Conservation (phyloP, 2,329 filamentous ascomycete genomes). For the Coniochaeta sp. region DNA sequence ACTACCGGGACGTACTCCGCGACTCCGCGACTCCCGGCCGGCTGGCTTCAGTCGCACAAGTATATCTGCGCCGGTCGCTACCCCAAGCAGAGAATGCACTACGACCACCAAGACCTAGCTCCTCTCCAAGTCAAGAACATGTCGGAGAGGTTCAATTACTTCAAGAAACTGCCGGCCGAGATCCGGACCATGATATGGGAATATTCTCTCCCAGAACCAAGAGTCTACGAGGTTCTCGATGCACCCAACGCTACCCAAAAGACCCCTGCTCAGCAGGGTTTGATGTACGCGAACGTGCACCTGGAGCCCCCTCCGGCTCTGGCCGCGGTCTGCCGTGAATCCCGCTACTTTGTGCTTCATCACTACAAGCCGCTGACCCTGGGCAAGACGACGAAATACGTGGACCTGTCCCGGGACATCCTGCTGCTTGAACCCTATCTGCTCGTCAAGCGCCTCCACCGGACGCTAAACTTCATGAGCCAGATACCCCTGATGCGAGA, state of each 20-base stretch:
- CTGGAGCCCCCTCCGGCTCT: constrained; percentile 36
- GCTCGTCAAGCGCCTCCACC: constrained; percentile 37
- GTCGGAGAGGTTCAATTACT: constrained; percentile 17
- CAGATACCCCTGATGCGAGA: constrained; percentile 36
- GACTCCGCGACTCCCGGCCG: constrained; percentile 5
- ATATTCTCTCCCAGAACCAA: constrained; percentile 33
- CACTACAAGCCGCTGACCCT: constrained; percentile 36
- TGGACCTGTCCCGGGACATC: constrained; percentile 37
- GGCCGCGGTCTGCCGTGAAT: constrained; percentile 35
- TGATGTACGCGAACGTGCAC: constrained; percentile 39
- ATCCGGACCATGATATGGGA: constrained; percentile 39
- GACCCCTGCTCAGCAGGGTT: constrained; percentile 29
- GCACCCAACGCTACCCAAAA: constrained; percentile 32
- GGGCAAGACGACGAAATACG: constrained; percentile 36
- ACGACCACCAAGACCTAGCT: constrained; percentile 12
- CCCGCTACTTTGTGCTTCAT: constrained; percentile 32
- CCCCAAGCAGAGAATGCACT: constrained; percentile 12
- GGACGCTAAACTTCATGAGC: constrained; percentile 36
- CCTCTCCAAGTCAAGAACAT: constrained; percentile 8
- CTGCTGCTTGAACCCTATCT: constrained; percentile 40
- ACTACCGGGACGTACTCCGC: constrained; percentile 6
- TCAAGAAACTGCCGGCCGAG: constrained; percentile 31
- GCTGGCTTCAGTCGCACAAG: constrained; percentile 2
- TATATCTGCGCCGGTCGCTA: background rate
- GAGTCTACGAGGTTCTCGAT: constrained; percentile 40